A percentile compares a stretch with the other conserved stretches of the same genome.
Conservation (phyloP, 805 yeast species). For the Torulaspora maleeae region DNA sequence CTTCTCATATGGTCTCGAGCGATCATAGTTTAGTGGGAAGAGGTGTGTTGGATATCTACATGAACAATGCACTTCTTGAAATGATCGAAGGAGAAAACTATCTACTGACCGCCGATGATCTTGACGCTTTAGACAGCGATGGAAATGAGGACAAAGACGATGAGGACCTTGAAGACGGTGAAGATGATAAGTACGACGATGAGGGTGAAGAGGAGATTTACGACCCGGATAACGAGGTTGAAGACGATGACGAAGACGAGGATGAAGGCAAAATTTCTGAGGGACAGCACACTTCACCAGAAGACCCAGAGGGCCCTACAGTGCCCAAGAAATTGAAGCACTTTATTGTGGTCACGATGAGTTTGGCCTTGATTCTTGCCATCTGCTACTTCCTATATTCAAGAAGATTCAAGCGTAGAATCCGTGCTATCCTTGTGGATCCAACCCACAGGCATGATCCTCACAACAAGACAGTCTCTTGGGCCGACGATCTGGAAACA, state of each 20-base stretch:
- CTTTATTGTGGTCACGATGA: slow-evolving; percentile 8
- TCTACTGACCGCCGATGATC: slow-evolving; percentile 37
- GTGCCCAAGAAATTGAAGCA: slow-evolving; percentile 6
- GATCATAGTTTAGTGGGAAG: slow-evolving; percentile 68
- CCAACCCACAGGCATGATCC: slow-evolving; percentile 19
- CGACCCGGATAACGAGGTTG: slow-evolving; percentile 36
- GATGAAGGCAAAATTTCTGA: slow-evolving; percentile 49
- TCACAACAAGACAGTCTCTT: slow-evolving; percentile 35
- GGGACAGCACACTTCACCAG: slow-evolving; percentile 10
- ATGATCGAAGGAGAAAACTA: slow-evolving; percentile 50
- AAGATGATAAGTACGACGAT: slow-evolving; percentile 15
- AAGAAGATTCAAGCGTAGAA: slow-evolving; percentile 14
- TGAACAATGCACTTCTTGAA: slow-evolving; percentile 48
- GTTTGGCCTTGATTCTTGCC: slow-evolving; percentile 10
- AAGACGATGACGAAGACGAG: slow-evolving; percentile 45
- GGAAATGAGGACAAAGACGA: slow-evolving; percentile 44
- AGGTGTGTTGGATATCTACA: slow-evolving; percentile 57
- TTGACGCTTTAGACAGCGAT: slow-evolving; percentile 45
- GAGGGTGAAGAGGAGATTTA: slow-evolving; percentile 13
- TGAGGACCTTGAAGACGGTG: slow-evolving; percentile 48
- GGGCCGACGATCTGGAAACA: slow-evolving; percentile 37
- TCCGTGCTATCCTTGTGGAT: slow-evolving; percentile 21
- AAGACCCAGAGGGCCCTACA: slow-evolving; percentile 5
- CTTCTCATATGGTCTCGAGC: slow-evolving; percentile 93
- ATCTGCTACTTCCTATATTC: slow-evolving; percentile 13